Evolutionary conservation across 257 asterid species (phyloP).

Genomic region (Nicotiana obtusifolia): DNA sequence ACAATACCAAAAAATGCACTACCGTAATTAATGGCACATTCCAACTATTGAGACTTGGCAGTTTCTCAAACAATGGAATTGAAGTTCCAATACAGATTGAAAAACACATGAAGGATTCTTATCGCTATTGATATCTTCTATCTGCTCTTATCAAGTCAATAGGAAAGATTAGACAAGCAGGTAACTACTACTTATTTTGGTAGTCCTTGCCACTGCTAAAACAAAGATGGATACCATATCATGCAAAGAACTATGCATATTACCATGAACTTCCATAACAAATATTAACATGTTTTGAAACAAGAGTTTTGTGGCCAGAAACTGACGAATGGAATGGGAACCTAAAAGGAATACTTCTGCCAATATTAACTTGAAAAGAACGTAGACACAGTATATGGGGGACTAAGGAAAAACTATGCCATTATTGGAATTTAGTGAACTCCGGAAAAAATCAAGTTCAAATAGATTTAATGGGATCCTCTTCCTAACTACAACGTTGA

Average conservation of each 20-base stretch:
- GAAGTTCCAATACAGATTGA: neutral
- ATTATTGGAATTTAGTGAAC: neutral
- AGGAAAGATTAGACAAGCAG: slow-evolving; percentile 1
- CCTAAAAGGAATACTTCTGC: neutral
- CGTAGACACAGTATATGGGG: neutral
- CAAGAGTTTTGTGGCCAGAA: neutral
- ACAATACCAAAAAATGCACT: neutral
- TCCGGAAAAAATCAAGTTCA: neutral
- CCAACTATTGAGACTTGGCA: neutral
- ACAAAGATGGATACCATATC: neutral
- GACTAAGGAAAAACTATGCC: neutral
- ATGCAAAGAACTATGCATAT: neutral
- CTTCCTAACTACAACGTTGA: neutral
- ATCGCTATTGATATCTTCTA: neutral
- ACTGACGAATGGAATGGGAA: neutral
- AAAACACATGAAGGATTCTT: neutral
- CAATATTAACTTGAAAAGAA: neutral
- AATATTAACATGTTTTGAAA: neutral
- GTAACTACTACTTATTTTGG: neutral
- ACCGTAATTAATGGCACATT: neutral
- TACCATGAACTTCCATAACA: slow-evolving; percentile 1
- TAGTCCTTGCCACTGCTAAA: neutral
- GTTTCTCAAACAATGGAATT: neutral
- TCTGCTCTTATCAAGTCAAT: neutral
- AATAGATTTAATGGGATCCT: neutral